Conservation (phyloP, 78 protist genomes). For the Speleostelium caveatum region DNA sequence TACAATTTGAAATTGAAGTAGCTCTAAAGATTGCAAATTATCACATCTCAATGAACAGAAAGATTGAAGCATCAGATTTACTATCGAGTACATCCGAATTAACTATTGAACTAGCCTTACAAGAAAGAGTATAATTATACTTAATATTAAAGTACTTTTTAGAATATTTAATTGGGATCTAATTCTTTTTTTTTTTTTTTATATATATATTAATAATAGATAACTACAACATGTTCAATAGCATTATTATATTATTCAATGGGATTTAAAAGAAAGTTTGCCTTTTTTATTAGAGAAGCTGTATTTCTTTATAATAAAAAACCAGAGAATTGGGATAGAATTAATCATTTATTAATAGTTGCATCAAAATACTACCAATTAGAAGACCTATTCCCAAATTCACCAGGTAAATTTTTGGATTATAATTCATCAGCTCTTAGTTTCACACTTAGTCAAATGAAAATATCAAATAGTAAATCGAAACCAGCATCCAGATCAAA, state of each 20-base stretch:
- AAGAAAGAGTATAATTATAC: conserved; percentile 4
- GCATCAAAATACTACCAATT: conserved; percentile 53
- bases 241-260: conserved; percentile 57
- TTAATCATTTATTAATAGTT: conserved; percentile 37
- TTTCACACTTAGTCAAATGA: conserved; percentile 31
- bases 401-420: conserved; percentile 44
- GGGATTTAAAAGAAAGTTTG: conserved; percentile 78
- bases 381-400: conserved; percentile 37
- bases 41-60: conserved; percentile 72
- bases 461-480: not conserved
- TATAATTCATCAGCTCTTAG: not conserved
- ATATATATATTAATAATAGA: conserved; percentile 4
- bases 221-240: conserved; percentile 40
- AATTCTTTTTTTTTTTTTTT: no score
- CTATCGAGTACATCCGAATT: conserved; percentile 21
- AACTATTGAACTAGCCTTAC: conserved; percentile 13
- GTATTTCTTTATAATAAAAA: conserved; percentile 39
- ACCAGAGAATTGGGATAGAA: conserved; percentile 59
- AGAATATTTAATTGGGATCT: not conserved
- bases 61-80: conserved; percentile 62
- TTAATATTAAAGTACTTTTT: no score
- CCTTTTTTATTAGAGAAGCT: conserved; percentile 75
- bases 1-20: conserved; percentile 52
- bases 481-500: not conserved
- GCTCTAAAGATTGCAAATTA: conserved; percentile 62